These are phyloP conservation scores for Vitis hybrid DNA, from an alignment of 177 flowering plant genomes.

Conservation along the genomic window DNA sequence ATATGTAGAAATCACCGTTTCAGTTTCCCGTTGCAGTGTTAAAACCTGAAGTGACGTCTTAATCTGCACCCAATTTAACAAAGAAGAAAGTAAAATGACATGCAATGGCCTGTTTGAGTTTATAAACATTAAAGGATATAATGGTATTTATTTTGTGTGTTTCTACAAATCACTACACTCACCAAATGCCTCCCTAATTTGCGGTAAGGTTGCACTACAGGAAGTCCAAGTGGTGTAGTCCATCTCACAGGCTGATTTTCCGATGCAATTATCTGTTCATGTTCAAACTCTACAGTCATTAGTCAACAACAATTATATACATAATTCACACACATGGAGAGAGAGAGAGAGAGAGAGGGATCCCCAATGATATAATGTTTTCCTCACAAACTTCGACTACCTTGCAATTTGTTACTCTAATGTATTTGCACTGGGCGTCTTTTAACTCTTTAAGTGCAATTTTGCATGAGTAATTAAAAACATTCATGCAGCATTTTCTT, in stretches of 20 bases:
- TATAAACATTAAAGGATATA: too few relatives aligned
- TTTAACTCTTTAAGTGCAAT: too few relatives aligned
- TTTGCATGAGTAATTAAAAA: too few relatives aligned
- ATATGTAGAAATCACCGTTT: constrained; percentile 52
- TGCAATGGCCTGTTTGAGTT: neutral
- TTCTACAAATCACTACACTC: constrained; percentile 17
- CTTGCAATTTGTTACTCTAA: too few relatives aligned
- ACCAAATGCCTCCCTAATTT: constrained; percentile 73
- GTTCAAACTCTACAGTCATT: neutral
- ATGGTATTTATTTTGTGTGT: neutral
- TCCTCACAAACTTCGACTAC: too few relatives aligned
- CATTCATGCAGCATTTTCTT: too few relatives aligned
- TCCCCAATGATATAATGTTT: too few relatives aligned
- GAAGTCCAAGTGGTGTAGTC: constrained; percentile 97
- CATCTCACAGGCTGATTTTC: constrained; percentile 84
- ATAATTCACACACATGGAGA: too few relatives aligned
- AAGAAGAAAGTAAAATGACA: neutral
- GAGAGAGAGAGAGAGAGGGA: too few relatives aligned
- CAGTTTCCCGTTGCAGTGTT: constrained; percentile 79
- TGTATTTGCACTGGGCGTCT: too few relatives aligned
- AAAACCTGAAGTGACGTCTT: constrained; percentile 93
- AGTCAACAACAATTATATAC: too few relatives aligned
- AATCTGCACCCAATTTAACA: constrained; percentile 52
- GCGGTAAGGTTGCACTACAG: constrained; percentile 95
- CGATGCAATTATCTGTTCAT: constrained; percentile 73